Conservation (phyloP, 2,329 filamentous ascomycete genomes). For the Ophiostoma montium region DNA sequence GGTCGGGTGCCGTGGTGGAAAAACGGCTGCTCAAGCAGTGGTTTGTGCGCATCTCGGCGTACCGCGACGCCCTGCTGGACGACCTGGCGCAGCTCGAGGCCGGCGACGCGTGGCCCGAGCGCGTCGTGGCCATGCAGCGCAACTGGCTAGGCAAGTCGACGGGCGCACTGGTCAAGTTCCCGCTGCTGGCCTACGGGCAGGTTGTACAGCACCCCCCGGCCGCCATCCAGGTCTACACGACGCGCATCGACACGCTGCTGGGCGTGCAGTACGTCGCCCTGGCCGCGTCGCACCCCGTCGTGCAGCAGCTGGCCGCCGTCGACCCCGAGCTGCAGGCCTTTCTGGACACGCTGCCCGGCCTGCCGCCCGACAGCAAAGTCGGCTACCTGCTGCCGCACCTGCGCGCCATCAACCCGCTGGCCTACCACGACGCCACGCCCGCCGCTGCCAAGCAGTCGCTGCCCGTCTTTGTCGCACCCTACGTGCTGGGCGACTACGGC, state of each 20-base stretch:
- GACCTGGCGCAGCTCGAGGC: conserved; percentile 54
- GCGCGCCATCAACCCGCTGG: conserved; percentile 51
- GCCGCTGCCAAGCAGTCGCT: conserved; percentile 41
- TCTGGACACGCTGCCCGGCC: conserved; percentile 44
- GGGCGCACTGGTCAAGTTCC: conserved; percentile 60
- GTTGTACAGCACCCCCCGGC: conserved; percentile 26
- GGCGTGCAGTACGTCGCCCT: conserved; percentile 77
- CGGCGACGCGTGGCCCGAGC: conserved; percentile 62
- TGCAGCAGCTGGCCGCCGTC: conserved; percentile 41
- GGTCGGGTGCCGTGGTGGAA: conserved; percentile 73
- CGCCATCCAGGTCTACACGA: conserved; percentile 64
- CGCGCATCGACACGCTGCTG: conserved; percentile 72
- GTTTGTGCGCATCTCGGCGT: conserved; percentile 76
- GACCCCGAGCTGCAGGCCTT: conserved; percentile 53
- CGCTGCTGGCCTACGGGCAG: conserved; percentile 33
- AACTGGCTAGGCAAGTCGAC: conserved; percentile 78
- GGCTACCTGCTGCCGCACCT: conserved; percentile 54
- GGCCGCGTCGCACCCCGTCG: conserved; percentile 57
- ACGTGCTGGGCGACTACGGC: conserved; percentile 74
- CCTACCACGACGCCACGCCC: conserved; percentile 35
- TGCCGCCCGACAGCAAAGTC: conserved; percentile 42
- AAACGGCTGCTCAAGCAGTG: conserved; percentile 71
- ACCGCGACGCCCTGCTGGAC: conserved; percentile 55
- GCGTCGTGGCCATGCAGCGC: conserved; percentile 67
- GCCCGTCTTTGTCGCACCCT: conserved; percentile 70